Evolutionary conservation across 768 basidiomycete genomes (phyloP), one percentile per base, ranked within the genome.

Genomic region (Tremella mesenterica): DNA sequence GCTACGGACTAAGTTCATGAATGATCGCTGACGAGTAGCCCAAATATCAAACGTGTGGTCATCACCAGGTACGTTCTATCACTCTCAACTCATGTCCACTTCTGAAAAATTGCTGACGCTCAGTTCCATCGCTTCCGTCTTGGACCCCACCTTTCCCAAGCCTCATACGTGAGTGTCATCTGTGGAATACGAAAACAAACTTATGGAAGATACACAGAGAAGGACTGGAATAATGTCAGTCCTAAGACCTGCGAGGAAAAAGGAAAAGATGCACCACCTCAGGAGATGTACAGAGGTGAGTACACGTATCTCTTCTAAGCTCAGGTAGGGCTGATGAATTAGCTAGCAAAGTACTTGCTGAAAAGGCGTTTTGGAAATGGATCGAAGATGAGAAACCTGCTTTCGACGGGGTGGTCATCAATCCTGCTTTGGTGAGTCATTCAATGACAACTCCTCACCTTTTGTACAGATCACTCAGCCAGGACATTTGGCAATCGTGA

Each of bases 71-170:
- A 14, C n/a, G 38, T 23, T n/a, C n/a, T n/a, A n/a, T n/a, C 10
- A 36, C 18, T 9, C 18, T 20, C 18, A n/a, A 20, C 18, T 36
- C 18, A 43, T n/a, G n/a, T 25, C 41, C 8, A 7, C 18, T 25
- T 43, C 18, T 25, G 26, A 29, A 10, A 16, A 18, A 3, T 6
- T 27, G 7, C 25, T 48, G 23, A 48, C 34, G 10, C 18, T 21
- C n/a, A 26, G 23, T 16, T 48, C 47, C n/a, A 31, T 48, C 29
- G 84, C 80, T 0, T 64, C 75, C 20, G 56, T 76, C 56, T 57
- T 67, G 44, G 55, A 60, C 39, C 57, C 63, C 25, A 51, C 58
- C 16, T 26, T 54, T 23, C 54, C 36, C 45, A 39, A 54, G 28
- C 63, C 62, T 2, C 58, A 61, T 50, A 54, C 48, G 50, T 61